A percentile compares a stretch with the other conserved stretches of the same genome.
Conservation (phyloP, 2,329 filamentous ascomycete species). For the Aaosphaeria arxii region DNA sequence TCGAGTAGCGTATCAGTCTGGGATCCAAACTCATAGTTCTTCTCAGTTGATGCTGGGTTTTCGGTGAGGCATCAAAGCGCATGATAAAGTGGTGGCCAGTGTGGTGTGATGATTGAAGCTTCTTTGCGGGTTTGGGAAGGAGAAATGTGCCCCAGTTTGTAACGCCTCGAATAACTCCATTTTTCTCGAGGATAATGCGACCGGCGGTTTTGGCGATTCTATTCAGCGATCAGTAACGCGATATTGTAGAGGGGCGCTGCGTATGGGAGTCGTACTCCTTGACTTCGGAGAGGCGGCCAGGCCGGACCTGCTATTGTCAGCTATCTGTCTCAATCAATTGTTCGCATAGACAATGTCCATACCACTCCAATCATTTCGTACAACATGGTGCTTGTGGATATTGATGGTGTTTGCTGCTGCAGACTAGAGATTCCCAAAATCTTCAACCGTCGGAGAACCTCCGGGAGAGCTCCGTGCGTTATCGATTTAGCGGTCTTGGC, state of each 20-base stretch:
- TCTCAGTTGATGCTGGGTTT: slow-evolving; percentile 71
- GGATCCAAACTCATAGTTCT: slow-evolving; percentile 81
- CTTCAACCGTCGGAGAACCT: not conserved
- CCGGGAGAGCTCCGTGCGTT: slow-evolving; percentile 2
- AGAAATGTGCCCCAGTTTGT: slow-evolving; percentile 94
- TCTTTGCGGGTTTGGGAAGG: slow-evolving; percentile 74
- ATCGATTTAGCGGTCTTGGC: not conserved
- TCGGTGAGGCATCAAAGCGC: slow-evolving; percentile 80
- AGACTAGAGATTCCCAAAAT: slow-evolving; percentile 1
- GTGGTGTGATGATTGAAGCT: slow-evolving; percentile 79
- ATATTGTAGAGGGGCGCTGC: slow-evolving; percentile 7
- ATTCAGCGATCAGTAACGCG: slow-evolving; percentile 3
- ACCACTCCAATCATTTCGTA: slow-evolving; percentile 98
- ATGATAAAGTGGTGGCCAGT: slow-evolving; percentile 96
- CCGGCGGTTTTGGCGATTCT: slow-evolving; percentile 89
- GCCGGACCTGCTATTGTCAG: slow-evolving; percentile 69
- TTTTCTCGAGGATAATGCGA: slow-evolving; percentile 73
- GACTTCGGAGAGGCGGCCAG: slow-evolving; percentile 84
- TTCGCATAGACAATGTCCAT: slow-evolving; percentile 32
- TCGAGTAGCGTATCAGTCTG: slow-evolving; percentile 79
- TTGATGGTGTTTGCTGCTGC: slow-evolving; percentile 4
- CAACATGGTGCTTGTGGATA: slow-evolving; percentile 62
- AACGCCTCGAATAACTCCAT: slow-evolving; percentile 87
- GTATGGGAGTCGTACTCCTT: slow-evolving; percentile 70
- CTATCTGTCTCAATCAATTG: slow-evolving; percentile 6